Base-by-base conservation (phyloP, 352 stramenopile species). In the Phytopythium montanum region DNA sequence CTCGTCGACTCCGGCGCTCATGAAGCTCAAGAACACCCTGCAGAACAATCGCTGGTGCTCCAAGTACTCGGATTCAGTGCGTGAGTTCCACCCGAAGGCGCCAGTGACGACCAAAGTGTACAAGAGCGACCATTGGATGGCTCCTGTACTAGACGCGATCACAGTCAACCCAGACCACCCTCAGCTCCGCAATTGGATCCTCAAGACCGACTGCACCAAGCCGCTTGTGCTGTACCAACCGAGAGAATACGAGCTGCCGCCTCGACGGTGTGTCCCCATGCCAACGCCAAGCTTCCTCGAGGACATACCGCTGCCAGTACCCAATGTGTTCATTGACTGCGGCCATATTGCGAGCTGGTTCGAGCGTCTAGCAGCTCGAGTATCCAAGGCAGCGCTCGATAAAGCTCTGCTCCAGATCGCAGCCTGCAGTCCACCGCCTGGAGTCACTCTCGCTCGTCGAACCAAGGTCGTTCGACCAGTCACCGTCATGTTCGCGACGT, bases 401-500 rank as follows among this genome's bases (percentile, higher is more conserved):
- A 90, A 90, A 39, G 81, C 81, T 5, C 51, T 71, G 9, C 59
- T 86, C 21, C 81, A 92, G 60, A 83, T 94, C 21, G 72, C 65
- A 41, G 81, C 81, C n/a, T 92, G 81, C 48, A 91, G 68, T 44
- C 81, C 81, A 31, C 78, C 80, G 1, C 62, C 54, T 4, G 84
- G 78, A 9, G 75, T 75, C 13, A 87, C 75, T 2, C 66, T 88
- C 9, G 69, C 82, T 25, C 71, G 77, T 16, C 73, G 85, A 12
- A 96, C 88, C 3, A 97, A 97, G 61, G 73, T 93, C 48, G 81
- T 83, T 23, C 77, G 71, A 3, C 81, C 94, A 8, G 69, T 87
- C 36, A 91, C 89, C 0, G 79, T 98, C 21, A 78, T 97, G 31
- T 98, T 97, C 61, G 92, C 90, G 5, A 97, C 87, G 6, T 97